These are phyloP conservation scores for Triadica sebifera DNA, from an alignment of 345 rosid species.

Conservation along the genomic window DNA sequence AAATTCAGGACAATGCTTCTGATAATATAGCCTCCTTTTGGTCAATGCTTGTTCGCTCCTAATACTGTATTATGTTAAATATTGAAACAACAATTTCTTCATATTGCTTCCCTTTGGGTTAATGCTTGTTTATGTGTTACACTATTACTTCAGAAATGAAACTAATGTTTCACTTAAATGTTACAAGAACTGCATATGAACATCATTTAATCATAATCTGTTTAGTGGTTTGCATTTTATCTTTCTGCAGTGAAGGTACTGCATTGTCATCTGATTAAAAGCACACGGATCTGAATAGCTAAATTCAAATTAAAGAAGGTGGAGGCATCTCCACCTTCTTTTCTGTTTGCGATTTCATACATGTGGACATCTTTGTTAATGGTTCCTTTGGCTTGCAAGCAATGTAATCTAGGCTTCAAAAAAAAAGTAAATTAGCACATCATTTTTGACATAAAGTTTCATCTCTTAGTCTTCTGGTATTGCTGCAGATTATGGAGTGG, in stretches of 20 bases:
- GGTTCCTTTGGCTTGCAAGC: neutral
- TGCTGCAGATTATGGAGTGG: conserved; percentile 74
- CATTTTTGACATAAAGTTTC: neutral
- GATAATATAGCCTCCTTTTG: neutral
- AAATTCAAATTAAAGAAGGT: neutral
- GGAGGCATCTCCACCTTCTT: neutral
- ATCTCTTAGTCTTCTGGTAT: conserved; percentile 3
- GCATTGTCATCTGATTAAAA: neutral
- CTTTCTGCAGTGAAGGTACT: neutral
- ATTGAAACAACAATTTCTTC: no score
- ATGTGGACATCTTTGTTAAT: neutral
- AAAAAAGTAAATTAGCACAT: neutral
- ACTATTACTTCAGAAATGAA: no score
- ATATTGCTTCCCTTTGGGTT: neutral
- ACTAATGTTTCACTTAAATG: neutral
- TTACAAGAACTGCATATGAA: neutral
- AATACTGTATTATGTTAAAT: neutral
- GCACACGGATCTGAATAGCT: neutral
- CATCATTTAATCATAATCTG: no score
- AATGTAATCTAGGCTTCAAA: neutral
- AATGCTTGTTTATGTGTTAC: neutral
- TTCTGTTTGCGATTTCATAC: neutral
- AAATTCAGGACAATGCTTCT: neutral
- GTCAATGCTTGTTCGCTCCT: neutral
- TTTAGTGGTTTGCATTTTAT: neutral